Conservation (phyloP, 176 grass and related monocot species). For the Oropetium thomaeum region DNA sequence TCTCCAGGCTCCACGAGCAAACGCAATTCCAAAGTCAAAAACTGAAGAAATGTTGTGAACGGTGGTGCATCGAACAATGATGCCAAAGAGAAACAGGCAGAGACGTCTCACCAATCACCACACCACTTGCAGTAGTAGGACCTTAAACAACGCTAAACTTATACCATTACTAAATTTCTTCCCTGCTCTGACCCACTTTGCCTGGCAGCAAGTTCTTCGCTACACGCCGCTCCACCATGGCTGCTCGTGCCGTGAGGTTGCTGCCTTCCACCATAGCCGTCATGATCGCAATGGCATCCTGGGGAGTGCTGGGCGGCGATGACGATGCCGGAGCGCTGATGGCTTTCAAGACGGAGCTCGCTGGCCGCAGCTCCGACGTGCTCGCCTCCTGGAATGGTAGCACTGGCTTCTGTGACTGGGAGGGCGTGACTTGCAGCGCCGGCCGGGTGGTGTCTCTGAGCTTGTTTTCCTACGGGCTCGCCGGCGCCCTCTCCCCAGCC, state of each 20-base stretch:
- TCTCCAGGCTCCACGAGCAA: not conserved
- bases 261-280: not conserved
- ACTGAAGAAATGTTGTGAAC: not conserved
- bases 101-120: no score
- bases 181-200: not conserved
- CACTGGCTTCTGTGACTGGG: conserved; percentile 12
- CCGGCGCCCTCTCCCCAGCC: conserved; percentile 2
- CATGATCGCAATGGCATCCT: not conserved
- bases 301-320: not conserved
- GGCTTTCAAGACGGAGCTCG: not conserved
- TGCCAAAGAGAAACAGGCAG: no score
- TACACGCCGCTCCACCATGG: not conserved
- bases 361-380: no score
- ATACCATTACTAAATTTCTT: not conserved
- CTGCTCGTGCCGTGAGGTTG: not conserved
- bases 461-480: not conserved
- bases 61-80: no score
- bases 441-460: conserved; percentile 20
- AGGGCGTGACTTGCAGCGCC: not conserved
- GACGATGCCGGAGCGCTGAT: not conserved
- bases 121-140: no score
- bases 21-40: not conserved
- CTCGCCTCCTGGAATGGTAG: not conserved
- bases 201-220: not conserved
- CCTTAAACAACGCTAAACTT: no score